A percentile compares a stretch with the other conserved stretches of the same genome.
Evolutionary conservation across 352 stramenopile species (phyloP).

Genomic region (Phytophthora fragariaefolia): DNA sequence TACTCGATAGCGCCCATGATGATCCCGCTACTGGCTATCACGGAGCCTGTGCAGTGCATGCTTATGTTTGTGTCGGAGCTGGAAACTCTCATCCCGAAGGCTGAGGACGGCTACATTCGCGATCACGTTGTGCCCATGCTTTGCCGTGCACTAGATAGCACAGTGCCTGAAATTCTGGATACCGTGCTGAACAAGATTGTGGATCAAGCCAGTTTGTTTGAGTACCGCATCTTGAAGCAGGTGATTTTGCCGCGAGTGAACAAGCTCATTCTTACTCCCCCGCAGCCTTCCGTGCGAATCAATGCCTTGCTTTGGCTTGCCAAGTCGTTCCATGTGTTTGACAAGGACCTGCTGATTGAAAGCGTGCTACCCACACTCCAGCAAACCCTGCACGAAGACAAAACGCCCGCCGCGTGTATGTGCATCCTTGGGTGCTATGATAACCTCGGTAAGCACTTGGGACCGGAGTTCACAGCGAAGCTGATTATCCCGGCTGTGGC

Average conservation of each 20-base stretch:
- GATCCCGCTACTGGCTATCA: constrained; percentile 79
- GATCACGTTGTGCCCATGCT: constrained; percentile 91
- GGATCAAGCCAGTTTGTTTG: constrained; percentile 86
- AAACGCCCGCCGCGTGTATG: constrained; percentile 87
- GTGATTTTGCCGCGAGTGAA: constrained; percentile 87
- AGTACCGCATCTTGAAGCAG: constrained; percentile 90
- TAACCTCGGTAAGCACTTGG: constrained; percentile 88
- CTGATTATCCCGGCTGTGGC: constrained; percentile 84
- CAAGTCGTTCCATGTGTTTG: constrained; percentile 91
- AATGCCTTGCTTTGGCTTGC: constrained; percentile 87
- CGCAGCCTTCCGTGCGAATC: constrained; percentile 84
- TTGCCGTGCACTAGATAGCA: constrained; percentile 83
- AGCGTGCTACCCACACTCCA: constrained; percentile 80
- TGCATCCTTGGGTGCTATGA: constrained; percentile 90
- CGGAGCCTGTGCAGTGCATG: constrained; percentile 90
- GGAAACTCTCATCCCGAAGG: constrained; percentile 83
- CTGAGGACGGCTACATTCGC: constrained; percentile 89
- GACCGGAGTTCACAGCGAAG: constrained; percentile 83
- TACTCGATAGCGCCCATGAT: constrained; percentile 84
- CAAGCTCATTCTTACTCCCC: constrained; percentile 85
- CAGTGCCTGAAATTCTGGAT: constrained; percentile 86
- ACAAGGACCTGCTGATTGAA: constrained; percentile 88
- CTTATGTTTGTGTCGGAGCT: constrained; percentile 91
- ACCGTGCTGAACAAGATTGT: constrained; percentile 91
- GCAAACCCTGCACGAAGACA: constrained; percentile 79